Conservation (phyloP, 2,329 filamentous ascomycete species). For the Helotiales sp. region DNA sequence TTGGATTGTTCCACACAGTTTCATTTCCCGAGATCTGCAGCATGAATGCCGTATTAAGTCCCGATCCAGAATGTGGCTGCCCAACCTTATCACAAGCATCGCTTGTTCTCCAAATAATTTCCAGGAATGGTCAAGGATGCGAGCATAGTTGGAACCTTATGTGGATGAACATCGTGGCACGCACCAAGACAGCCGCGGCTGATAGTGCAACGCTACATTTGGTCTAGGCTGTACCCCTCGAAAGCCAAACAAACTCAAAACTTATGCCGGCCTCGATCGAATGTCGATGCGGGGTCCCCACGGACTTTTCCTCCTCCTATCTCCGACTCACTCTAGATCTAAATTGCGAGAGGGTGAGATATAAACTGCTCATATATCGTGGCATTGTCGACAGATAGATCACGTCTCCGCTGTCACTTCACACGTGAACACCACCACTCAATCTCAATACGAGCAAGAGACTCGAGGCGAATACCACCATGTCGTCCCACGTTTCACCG, state of each 20-base stretch:
- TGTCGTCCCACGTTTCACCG: not conserved
- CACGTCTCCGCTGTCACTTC: not conserved
- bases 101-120: not conserved
- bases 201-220: not conserved
- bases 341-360: not conserved
- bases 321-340: not conserved
- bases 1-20: not conserved
- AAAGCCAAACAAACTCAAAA: not conserved
- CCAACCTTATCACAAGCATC: not conserved
- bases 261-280: not conserved
- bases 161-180: not conserved
- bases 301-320: not conserved
- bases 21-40: not conserved
- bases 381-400: not conserved
- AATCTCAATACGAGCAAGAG: not conserved
- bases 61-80: not conserved
- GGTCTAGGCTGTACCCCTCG: not conserved
- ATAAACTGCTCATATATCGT: not conserved
- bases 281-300: not conserved
- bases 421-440: not conserved
- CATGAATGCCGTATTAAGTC: not conserved
- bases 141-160: too few relatives aligned
- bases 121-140: too few relatives aligned
- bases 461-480: not conserved
- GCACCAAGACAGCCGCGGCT: not conserved